Percentiles rank a stretch among this genome's conserved stretches.
Conservation (phyloP, 495 filamentous ascomycete genomes). For the Aspergillus egyptiacus region DNA sequence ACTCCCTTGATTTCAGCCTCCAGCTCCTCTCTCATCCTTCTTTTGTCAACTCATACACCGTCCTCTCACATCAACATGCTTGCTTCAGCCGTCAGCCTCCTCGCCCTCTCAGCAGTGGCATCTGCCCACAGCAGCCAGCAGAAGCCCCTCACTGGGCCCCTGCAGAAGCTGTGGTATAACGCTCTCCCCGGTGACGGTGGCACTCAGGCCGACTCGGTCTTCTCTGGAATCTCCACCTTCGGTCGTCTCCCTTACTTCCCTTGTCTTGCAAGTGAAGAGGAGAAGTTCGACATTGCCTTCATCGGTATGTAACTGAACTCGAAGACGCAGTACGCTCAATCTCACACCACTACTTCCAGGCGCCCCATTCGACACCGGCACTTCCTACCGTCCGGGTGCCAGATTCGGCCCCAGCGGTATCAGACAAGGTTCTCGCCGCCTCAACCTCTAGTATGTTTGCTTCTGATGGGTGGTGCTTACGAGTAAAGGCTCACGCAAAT, state of each 20-base stretch:
- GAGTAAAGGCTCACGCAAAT: slow-evolving; percentile 45
- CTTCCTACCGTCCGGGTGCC: slow-evolving; percentile 74
- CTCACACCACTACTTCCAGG: slow-evolving; percentile 33
- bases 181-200: slow-evolving; percentile 62
- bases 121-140: slow-evolving; percentile 51
- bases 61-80: slow-evolving; percentile 14
- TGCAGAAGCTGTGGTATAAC: slow-evolving; percentile 58
- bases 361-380: slow-evolving; percentile 61
- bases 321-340: neutral
- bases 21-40: neutral
- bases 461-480: slow-evolving; percentile 3
- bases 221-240: slow-evolving; percentile 70
- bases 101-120: slow-evolving; percentile 33
- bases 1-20: neutral
- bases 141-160: slow-evolving; percentile 51
- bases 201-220: slow-evolving; percentile 68
- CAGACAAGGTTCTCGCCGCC: slow-evolving; percentile 67
- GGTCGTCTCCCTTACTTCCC: slow-evolving; percentile 72
- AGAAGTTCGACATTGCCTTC: slow-evolving; percentile 78
- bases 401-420: slow-evolving; percentile 79
- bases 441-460: slow-evolving; percentile 58
- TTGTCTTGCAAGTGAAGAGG: slow-evolving; percentile 63
- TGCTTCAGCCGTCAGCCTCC: slow-evolving; percentile 14
- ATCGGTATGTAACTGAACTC: slow-evolving; percentile 42
- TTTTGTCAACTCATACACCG: neutral